phyloP scores from a whole-genome alignment of 2,329 filamentous ascomycete species.

The Fusarium fujikuroi region DNA sequence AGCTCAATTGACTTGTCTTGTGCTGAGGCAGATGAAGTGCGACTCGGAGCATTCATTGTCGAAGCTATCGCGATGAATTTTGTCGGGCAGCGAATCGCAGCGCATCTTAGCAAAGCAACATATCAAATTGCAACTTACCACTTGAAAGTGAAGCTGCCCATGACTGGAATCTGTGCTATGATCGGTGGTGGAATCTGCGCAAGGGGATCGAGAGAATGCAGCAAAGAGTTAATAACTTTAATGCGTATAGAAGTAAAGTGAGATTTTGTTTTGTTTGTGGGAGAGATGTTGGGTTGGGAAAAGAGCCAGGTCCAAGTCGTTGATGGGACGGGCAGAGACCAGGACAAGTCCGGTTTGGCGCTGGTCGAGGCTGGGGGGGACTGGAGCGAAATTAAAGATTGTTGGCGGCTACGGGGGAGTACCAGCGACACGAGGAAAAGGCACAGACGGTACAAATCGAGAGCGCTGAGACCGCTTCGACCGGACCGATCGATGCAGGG shows the following conservation, averaged over 20 bases:
- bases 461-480: conserved; percentile 27
- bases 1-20: conserved; percentile 25
- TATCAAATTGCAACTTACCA: conserved; percentile 63
- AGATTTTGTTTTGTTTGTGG: conserved; percentile 37
- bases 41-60: conserved; percentile 1
- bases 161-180: conserved; percentile 50
- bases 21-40: conserved; percentile 12
- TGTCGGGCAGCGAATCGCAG: conserved; percentile 27
- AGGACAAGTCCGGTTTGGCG: conserved; percentile 41
- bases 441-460: conserved; percentile 31
- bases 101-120: background rate
- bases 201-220: conserved; percentile 18
- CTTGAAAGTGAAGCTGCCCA: conserved; percentile 77
- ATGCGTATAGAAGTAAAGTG: conserved; percentile 31
- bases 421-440: conserved; percentile 30
- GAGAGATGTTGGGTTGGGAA: conserved; percentile 40
- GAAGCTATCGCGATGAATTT: background rate
- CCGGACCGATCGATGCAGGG: conserved; percentile 32
- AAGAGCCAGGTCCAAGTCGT: conserved; percentile 32
- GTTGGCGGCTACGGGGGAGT: conserved; percentile 36
- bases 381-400: conserved; percentile 45
- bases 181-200: conserved; percentile 25
- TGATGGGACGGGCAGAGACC: conserved; percentile 29
- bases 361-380: conserved; percentile 40
- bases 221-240: conserved; percentile 24